Evolutionary conservation across 805 yeast species (phyloP).

Genomic region (Zygoascus biomembranicola): DNA sequence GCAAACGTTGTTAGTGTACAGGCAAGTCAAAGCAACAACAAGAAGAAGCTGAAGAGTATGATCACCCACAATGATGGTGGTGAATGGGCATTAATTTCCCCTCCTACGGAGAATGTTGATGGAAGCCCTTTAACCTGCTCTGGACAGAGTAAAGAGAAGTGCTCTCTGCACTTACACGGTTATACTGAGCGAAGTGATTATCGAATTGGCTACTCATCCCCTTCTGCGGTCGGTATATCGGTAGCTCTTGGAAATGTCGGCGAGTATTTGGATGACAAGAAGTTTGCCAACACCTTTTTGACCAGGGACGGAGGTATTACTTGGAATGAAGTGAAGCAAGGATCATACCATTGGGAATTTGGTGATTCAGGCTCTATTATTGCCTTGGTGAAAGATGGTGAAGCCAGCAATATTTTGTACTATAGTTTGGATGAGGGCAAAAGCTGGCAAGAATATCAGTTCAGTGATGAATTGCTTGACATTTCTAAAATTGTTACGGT

Average conservation of each 20-base stretch:
- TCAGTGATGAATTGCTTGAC: slow-evolving; percentile 45
- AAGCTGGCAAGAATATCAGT: slow-evolving; percentile 61
- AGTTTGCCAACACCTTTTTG: slow-evolving; percentile 60
- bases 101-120: slow-evolving; percentile 69
- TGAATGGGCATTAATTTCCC: slow-evolving; percentile 63
- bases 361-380: slow-evolving; percentile 92
- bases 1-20: slow-evolving; percentile 52
- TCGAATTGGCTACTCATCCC: slow-evolving; percentile 80
- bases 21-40: slow-evolving; percentile 40
- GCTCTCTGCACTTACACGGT: slow-evolving; percentile 83
- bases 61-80: slow-evolving; percentile 91
- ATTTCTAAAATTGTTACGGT: slow-evolving; percentile 73
- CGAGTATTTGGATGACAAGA: slow-evolving; percentile 35
- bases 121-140: slow-evolving; percentile 39
- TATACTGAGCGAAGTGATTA: slow-evolving; percentile 79
- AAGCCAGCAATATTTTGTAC: slow-evolving; percentile 46
- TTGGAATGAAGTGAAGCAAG: slow-evolving; percentile 74
- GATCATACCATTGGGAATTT: slow-evolving; percentile 84
- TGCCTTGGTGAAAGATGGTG: slow-evolving; percentile 55
- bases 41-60: slow-evolving; percentile 56
- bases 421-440: slow-evolving; percentile 77
- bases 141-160: slow-evolving; percentile 41
- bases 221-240: slow-evolving; percentile 82
- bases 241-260: slow-evolving; percentile 96
- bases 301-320: slow-evolving; percentile 86